These are phyloP conservation scores for Polyplosphaeria fusca DNA, from an alignment of 495 filamentous ascomycete species.

Conservation along the genomic window DNA sequence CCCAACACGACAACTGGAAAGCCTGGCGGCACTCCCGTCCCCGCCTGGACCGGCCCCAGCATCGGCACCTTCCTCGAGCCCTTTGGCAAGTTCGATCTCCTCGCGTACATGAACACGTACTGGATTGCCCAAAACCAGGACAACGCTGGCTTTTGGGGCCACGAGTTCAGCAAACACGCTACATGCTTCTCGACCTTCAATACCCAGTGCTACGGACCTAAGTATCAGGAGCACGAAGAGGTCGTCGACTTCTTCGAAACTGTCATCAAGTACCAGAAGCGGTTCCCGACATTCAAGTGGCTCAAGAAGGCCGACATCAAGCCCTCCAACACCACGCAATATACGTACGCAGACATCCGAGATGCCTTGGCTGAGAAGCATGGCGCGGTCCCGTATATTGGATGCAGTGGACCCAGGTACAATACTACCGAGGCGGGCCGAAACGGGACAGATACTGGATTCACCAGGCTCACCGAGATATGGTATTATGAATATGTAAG, in stretches of 20 bases:
- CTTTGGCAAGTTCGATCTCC: conserved; percentile 48
- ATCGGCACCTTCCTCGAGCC: conserved; percentile 47
- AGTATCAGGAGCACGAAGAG: conserved; percentile 45
- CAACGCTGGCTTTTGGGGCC: conserved; percentile 51
- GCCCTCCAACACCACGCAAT: conserved; percentile 37
- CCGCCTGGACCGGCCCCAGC: conserved; percentile 45
- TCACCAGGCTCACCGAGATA: conserved; percentile 47
- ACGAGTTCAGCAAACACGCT: conserved; percentile 57
- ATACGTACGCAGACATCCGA: conserved; percentile 44
- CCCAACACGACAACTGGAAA: conserved; percentile 53
- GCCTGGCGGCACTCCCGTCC: conserved; percentile 43
- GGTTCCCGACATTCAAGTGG: conserved; percentile 47
- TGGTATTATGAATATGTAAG: conserved; percentile 47
- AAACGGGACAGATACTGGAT: conserved; percentile 45
- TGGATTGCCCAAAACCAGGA: conserved; percentile 47
- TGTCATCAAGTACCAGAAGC: conserved; percentile 42
- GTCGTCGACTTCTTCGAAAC: conserved; percentile 50
- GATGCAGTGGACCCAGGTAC: conserved; percentile 48
- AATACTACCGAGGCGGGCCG: conserved; percentile 50
- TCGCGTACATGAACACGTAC: conserved; percentile 51
- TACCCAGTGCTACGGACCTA: conserved; percentile 48
- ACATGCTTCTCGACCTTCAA: conserved; percentile 55
- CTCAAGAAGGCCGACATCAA: conserved; percentile 22
- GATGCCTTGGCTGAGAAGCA: conserved; percentile 35
- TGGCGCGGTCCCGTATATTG: conserved; percentile 49